phyloP scores from a whole-genome alignment of 768 basidiomycete species.

The Mycena leptocephala region DNA sequence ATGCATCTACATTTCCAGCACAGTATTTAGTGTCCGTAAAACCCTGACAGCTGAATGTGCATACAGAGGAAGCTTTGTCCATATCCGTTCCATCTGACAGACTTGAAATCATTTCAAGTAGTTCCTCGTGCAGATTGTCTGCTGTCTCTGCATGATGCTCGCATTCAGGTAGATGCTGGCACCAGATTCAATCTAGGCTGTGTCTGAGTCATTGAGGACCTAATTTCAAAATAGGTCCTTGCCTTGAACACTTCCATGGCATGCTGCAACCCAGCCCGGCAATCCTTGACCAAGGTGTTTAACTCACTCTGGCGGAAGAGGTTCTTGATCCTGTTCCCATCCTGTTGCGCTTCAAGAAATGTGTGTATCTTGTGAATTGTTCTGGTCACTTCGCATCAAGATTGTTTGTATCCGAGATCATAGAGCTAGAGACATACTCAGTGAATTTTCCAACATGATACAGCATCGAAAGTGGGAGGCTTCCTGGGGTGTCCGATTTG shows the following conservation, averaged over 20 bases:
- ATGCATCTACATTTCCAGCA: not conserved
- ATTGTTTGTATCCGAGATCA: not conserved
- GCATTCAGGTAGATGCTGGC: not conserved
- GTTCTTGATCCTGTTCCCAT: not conserved
- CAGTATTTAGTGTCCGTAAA: not conserved
- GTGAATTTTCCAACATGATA: not conserved
- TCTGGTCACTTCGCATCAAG: not conserved
- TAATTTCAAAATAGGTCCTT: not conserved
- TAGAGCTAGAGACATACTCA: not conserved
- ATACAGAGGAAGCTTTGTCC: conserved; percentile 8
- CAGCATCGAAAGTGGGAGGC: not conserved
- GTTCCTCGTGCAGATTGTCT: not conserved
- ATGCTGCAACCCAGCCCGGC: not conserved
- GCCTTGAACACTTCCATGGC: not conserved
- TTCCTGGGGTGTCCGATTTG: not conserved
- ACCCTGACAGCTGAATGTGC: not conserved
- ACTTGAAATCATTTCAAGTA: not conserved
- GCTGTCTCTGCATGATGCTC: not conserved
- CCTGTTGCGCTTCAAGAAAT: conserved; percentile 7
- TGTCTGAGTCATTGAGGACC: not conserved
- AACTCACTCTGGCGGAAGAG: conserved; percentile 1
- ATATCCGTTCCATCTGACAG: not conserved
- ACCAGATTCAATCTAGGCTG: not conserved
- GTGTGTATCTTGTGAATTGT: not conserved
- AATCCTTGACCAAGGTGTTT: not conserved